phyloP scores from a whole-genome alignment of 805 yeast genomes.

The Candida nanaspora region DNA sequence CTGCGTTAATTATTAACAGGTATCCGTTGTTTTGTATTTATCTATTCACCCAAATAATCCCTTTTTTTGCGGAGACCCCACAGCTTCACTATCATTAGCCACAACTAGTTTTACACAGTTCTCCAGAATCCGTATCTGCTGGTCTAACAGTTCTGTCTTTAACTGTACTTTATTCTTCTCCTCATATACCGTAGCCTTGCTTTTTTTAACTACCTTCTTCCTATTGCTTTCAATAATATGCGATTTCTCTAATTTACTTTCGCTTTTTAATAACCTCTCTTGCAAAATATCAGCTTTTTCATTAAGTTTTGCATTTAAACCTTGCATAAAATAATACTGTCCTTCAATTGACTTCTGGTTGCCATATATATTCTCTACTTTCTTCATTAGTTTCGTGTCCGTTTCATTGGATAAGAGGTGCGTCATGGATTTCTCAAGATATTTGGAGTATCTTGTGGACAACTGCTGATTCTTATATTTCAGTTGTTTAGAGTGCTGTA shows the following conservation, averaged over 20 bases:
- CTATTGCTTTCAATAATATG: constrained; percentile 1
- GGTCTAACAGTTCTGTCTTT: constrained; percentile 64
- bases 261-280: constrained; percentile 8
- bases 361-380: constrained; percentile 21
- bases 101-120: constrained; percentile 35
- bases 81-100: neutral
- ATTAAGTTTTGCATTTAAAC: constrained; percentile 7
- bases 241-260: constrained; percentile 9
- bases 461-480: constrained; percentile 14
- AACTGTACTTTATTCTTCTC: constrained; percentile 31
- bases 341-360: constrained; percentile 20
- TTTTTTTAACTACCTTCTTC: constrained; percentile 1
- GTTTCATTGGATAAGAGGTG: constrained; percentile 4
- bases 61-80: neutral
- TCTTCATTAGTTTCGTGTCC: constrained; percentile 10
- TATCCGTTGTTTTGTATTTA: too few relatives aligned
- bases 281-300: constrained; percentile 7
- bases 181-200: neutral
- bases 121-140: constrained; percentile 66
- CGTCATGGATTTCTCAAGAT: constrained; percentile 13
- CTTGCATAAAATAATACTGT: constrained; percentile 13
- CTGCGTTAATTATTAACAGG: too few relatives aligned
- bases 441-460: constrained; percentile 14
- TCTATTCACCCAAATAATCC: neutral
- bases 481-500: constrained; percentile 14